Conservation (phyloP, 2,329 filamentous ascomycete genomes). For the Phialocephala sp. region DNA sequence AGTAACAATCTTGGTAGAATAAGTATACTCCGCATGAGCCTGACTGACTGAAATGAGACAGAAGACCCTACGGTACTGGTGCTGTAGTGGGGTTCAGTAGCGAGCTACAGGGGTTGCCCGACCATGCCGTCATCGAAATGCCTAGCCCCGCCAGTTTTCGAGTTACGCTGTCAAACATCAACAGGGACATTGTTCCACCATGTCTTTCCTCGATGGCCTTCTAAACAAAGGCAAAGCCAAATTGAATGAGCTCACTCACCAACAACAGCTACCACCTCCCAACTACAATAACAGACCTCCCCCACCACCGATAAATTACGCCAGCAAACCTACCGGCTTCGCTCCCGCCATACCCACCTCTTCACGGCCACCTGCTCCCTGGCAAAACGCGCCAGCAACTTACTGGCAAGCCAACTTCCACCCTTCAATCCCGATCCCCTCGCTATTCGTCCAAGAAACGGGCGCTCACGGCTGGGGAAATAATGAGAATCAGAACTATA, state of each 20-base stretch:
- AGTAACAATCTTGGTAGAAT: no score
- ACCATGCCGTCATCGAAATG: background rate
- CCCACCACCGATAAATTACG: constrained; percentile 26
- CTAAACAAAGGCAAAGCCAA: constrained; percentile 36
- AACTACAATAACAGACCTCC: constrained; percentile 16
- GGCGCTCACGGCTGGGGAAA: constrained; percentile 68
- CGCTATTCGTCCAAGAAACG: constrained; percentile 60
- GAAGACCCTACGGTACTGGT: no score
- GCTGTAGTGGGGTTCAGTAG: background rate
- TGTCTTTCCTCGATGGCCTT: constrained; percentile 34
- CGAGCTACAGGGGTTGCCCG: background rate
- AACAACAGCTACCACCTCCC: constrained; percentile 22
- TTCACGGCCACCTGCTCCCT: constrained; percentile 53
- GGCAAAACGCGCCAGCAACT: constrained; percentile 51
- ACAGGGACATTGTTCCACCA: constrained; percentile 12
- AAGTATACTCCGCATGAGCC: no score
- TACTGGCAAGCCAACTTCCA: constrained; percentile 62
- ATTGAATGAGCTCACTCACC: constrained; percentile 30
- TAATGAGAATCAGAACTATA: constrained; percentile 64
- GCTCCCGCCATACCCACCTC: constrained; percentile 15
- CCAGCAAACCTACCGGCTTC: constrained; percentile 13
- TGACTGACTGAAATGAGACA: no score
- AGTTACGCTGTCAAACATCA: constrained; percentile 8
- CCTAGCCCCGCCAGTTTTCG: background rate
- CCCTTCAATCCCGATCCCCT: constrained; percentile 51